Evolutionary conservation across 2,329 filamentous ascomycete genomes (phyloP).

Genomic region (Claviceps purpurea): DNA sequence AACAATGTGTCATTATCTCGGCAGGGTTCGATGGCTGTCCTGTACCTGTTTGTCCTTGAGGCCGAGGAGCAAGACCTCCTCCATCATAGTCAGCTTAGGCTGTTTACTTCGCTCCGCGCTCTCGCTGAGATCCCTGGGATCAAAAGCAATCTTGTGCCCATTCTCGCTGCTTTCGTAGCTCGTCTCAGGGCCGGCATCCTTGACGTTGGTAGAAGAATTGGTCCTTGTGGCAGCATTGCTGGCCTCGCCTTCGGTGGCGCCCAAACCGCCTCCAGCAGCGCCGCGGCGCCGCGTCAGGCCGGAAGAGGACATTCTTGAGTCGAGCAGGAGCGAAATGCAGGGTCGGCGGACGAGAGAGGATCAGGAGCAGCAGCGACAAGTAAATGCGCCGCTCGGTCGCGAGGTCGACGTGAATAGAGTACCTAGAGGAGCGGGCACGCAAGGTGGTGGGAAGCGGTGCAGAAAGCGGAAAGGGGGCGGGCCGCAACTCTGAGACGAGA

Average conservation of each 20-base stretch:
- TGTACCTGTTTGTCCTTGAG: conserved; percentile 96
- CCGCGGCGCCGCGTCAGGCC: conserved; percentile 54
- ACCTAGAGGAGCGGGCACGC: too few species aligned
- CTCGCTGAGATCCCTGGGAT: conserved; percentile 94
- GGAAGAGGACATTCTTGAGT: conserved; percentile 26
- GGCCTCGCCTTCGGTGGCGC: conserved; percentile 41
- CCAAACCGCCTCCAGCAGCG: conserved; percentile 52
- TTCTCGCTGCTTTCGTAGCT: conserved; percentile 88
- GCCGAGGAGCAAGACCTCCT: conserved; percentile 88
- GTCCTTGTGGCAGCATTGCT: conserved; percentile 41
- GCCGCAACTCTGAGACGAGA: conserved; percentile 1
- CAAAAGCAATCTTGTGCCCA: conserved; percentile 96
- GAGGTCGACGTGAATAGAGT: not conserved
- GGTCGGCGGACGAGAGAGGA: not conserved
- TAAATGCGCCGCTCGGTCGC: conserved; percentile 6
- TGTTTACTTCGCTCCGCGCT: conserved; percentile 93
- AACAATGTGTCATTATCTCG: not conserved
- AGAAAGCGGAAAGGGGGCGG: conserved; percentile 1
- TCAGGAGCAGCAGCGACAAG: conserved; percentile 2
- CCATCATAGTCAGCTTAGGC: conserved; percentile 97
- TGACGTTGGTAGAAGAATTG: conserved; percentile 40
- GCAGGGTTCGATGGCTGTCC: not conserved
- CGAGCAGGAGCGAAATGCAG: not conserved
- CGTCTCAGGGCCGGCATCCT: conserved; percentile 52
- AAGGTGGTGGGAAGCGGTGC: not conserved